phyloP scores from a whole-genome alignment of 305 asterid species.

The Ilex paraguariensis region DNA sequence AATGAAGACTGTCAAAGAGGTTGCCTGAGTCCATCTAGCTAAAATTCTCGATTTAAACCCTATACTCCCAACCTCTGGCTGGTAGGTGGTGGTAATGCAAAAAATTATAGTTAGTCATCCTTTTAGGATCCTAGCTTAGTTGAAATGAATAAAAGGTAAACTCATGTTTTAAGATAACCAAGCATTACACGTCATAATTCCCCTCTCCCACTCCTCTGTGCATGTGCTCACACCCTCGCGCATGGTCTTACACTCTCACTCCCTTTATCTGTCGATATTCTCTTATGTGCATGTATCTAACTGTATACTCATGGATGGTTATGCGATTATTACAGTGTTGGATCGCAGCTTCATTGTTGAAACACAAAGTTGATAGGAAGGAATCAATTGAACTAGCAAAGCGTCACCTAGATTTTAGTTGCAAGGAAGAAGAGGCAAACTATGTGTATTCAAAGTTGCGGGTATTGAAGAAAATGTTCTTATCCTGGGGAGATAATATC shows the following conservation, averaged over 20 bases:
- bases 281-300: background rate
- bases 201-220: background rate
- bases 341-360: slow-evolving; percentile 67
- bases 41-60: too few relatives aligned
- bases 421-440: slow-evolving; percentile 64
- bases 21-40: too few relatives aligned
- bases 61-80: too few relatives aligned
- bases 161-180: too few relatives aligned
- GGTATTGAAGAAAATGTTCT: slow-evolving; percentile 44
- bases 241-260: background rate
- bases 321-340: slow-evolving; percentile 57
- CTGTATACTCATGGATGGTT: background rate
- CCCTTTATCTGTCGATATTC: background rate
- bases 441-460: slow-evolving; percentile 56
- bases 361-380: slow-evolving; percentile 53
- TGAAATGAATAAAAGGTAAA: too few relatives aligned
- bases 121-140: too few relatives aligned
- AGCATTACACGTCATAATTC: background rate
- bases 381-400: slow-evolving; percentile 47
- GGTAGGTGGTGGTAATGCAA: too few relatives aligned
- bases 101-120: too few relatives aligned
- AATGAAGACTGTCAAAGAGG: too few relatives aligned
- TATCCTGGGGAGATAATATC: slow-evolving; percentile 20
- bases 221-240: too few relatives aligned
- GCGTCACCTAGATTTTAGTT: slow-evolving; percentile 54